Evolutionary conservation across 805 yeast genomes (phyloP), one percentile per base, ranked within the genome.

Genomic region (Allodekkera sacchari): DNA sequence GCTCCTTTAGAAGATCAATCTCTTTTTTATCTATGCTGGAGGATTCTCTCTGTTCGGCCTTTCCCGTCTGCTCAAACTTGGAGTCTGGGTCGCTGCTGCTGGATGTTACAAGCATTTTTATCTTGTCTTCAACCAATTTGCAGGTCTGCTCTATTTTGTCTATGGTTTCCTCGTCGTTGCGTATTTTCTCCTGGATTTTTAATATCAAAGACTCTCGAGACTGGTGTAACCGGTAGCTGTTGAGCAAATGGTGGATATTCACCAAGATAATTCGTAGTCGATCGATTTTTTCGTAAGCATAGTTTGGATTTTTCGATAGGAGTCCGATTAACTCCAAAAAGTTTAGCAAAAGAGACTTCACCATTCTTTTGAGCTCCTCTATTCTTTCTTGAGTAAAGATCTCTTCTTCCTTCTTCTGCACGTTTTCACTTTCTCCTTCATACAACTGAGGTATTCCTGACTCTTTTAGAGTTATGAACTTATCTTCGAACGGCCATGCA

Each of bases 181-280:
- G 48, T 31, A 64, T 63, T 45, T 80, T 81, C 26, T 67, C 63
- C 30, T 72, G 82, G 21, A 89, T 71, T 48, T 82, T 62, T 64
- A 84, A 65, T 26, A 87, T 83, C 41, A 92, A 63, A 30, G 88
- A 78, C 48, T 92, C 98, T 32, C 96, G 66, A 3, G 95, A 81
- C 52, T 92, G 98, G 55, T 92, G 97, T 3, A 96, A 92, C 38
- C 98, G 66, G 56, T 92, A 92, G 32, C 88, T 87, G 53, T 92
- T 92, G 36, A 92, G 60, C 22, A 92, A 61, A 53, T 92, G 97
- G 52, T 92, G 96, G 41, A 92, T 77, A 50, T 92, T 92, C 50
- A 89, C 80, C 32, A 92, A 61, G 8, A 89, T 75, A 10, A 80
- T 68, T 40, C 94, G 72, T 23, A 92, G 73, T 42, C 84, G 75